Base-by-base conservation (phyloP, 2,329 filamentous ascomycete species). In the Fusarium odoratissimum region DNA sequence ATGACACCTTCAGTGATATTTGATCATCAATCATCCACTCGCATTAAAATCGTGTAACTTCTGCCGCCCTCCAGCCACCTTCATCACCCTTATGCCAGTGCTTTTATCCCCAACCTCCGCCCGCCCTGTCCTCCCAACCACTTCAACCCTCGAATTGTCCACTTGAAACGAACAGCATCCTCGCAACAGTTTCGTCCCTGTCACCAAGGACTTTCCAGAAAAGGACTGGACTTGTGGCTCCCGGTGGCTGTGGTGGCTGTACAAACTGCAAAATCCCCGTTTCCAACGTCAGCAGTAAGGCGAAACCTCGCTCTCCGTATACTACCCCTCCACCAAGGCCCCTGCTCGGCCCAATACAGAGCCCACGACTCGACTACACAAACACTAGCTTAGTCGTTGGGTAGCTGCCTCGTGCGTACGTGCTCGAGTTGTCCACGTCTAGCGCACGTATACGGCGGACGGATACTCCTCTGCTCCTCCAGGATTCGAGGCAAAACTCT, bases 361-460 rank as follows among this genome's bases (percentile, higher is more conserved):
- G 49, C 67, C 56, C 59, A 74, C 56, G 68, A 54, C 45, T 60
- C 62, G n/a, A 64, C 67, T 71, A 71, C 56, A 64, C 65, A 60
- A 73, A 73, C 62, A 72, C 55, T 75, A 76, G 74, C 74, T 69
- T 75, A 70, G 70, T 68, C 59, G 60, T 65, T 64, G 56, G 60
- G 67, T 72, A 69, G 72, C 67, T 75, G 62, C 67, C 68, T 77
- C 55, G 67, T 72, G 63, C 60, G 70, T 28, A 28, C 10, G 23
- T 35, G 55, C 41, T 58, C 48, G 40, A 57, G 45, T 63, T 75
- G 72, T 73, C 67, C 74, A 75, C 75, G 75, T 71, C 76, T 69
- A 71, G 66, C 55, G 65, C 64, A 74, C 71, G 51, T 71, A 68
- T 62, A 67, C 64, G 40, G 46, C 41, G 30, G 30, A 66, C 63